These are phyloP conservation scores for Benincasa hispida DNA, from an alignment of 306 rosid species.

Conservation along the genomic window DNA sequence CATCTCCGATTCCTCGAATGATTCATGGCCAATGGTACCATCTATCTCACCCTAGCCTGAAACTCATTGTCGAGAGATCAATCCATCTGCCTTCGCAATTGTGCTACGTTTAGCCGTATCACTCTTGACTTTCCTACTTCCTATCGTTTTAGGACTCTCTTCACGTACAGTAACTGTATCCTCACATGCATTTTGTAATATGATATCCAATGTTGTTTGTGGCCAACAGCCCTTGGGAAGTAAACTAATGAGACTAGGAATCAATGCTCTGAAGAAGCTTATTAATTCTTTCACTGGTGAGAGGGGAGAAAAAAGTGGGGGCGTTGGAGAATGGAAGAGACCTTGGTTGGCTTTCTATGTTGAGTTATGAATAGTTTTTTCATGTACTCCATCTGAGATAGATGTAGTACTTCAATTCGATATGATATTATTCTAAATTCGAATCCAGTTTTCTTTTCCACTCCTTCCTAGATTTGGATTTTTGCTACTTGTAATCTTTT, in stretches of 20 bases:
- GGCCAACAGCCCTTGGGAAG: background rate
- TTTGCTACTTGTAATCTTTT: background rate
- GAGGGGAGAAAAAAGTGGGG: background rate
- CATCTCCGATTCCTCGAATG: constrained; percentile 53
- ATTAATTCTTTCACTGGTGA: background rate
- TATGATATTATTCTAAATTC: background rate
- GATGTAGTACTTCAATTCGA: background rate
- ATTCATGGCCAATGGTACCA: constrained; percentile 44
- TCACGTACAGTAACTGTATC: background rate
- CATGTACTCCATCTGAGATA: background rate
- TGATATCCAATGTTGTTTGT: background rate
- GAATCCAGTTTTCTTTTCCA: background rate
- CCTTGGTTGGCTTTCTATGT: background rate
- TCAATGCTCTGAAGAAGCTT: background rate
- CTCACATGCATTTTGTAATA: background rate
- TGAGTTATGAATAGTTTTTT: background rate
- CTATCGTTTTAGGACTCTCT: background rate
- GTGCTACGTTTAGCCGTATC: background rate
- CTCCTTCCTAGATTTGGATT: background rate
- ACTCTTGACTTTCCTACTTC: background rate
- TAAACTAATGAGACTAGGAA: background rate
- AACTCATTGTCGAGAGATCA: background rate
- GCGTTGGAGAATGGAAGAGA: background rate
- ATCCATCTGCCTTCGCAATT: background rate
- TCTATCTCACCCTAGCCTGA: constrained; percentile 27